These are phyloP conservation scores for Populus hybrid DNA, from an alignment of 441 rosid genomes.

Conservation along the genomic window DNA sequence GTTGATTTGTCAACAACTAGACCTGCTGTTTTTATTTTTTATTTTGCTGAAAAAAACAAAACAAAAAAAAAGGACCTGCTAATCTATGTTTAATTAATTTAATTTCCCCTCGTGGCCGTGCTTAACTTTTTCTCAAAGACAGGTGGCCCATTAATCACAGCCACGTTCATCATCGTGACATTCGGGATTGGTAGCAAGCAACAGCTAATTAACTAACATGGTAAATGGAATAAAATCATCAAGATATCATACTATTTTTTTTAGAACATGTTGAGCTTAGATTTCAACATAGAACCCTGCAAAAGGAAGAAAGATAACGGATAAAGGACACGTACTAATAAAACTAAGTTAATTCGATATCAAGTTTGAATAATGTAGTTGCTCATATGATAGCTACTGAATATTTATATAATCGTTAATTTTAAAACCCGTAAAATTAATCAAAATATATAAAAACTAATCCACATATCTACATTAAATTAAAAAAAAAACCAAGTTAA, in stretches of 20 bases:
- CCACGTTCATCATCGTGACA: conserved; percentile 4
- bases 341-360: not conserved
- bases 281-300: not conserved
- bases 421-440: too few relatives aligned
- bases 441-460: too few relatives aligned
- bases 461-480: too few relatives aligned
- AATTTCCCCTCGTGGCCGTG: conserved; percentile 3
- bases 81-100: conserved; percentile 12
- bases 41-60: too few relatives aligned
- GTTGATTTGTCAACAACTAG: conserved; percentile 42
- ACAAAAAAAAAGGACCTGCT: not conserved
- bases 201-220: not conserved
- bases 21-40: not conserved
- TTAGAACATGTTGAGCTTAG: not conserved
- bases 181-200: conserved; percentile 11
- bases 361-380: too few relatives aligned
- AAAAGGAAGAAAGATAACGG: not conserved
- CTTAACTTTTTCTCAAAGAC: conserved; percentile 9
- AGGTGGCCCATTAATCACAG: conserved; percentile 16
- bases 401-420: too few relatives aligned
- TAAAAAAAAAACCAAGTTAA: too few relatives aligned
- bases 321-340: not conserved
- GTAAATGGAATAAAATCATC: too few relatives aligned
- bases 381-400: too few relatives aligned
- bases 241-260: not conserved